A percentile compares a stretch with the other conserved stretches of the same genome.
Conservation (phyloP, 2,329 filamentous ascomycete species). For the Xylariaceae sp. region DNA sequence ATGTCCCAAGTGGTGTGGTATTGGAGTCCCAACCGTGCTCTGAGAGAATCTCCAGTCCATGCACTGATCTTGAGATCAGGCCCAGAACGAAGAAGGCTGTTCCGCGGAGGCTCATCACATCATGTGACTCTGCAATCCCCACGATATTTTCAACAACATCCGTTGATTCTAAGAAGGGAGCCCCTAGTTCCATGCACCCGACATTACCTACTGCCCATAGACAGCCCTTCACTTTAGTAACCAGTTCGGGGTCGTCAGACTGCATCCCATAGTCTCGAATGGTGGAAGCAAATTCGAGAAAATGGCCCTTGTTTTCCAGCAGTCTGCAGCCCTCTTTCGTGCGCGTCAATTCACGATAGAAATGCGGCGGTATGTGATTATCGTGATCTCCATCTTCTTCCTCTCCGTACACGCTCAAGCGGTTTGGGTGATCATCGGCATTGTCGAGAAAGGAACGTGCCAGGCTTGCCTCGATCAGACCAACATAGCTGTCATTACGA, state of each 20-base stretch:
- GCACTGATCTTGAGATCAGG: conserved; percentile 83
- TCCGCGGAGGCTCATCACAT: conserved; percentile 88
- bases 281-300: conserved; percentile 85
- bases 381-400: conserved; percentile 52
- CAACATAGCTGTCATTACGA: conserved; percentile 93
- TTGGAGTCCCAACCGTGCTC: conserved; percentile 93
- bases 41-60: conserved; percentile 85
- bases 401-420: conserved; percentile 56
- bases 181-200: conserved; percentile 94
- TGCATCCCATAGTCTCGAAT: conserved; percentile 86
- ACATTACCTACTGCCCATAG: conserved; percentile 98
- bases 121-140: conserved; percentile 79
- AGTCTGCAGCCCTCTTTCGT: conserved; percentile 90
- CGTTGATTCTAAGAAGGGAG: conserved; percentile 84
- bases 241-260: conserved; percentile 75
- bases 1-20: conserved; percentile 75
- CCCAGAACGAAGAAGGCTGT: conserved; percentile 97
- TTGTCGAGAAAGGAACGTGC: conserved; percentile 76
- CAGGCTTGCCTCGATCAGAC: conserved; percentile 90
- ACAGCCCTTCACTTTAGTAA: conserved; percentile 93
- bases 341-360: conserved; percentile 90
- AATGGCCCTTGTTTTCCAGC: conserved; percentile 89
- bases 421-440: conserved; percentile 54
- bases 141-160: conserved; percentile 87
- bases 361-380: conserved; percentile 83